A percentile compares a stretch with the other conserved stretches of the same genome.
phyloP scores from a whole-genome alignment of 495 filamentous ascomycete genomes.

The Xylaria grammica region DNA sequence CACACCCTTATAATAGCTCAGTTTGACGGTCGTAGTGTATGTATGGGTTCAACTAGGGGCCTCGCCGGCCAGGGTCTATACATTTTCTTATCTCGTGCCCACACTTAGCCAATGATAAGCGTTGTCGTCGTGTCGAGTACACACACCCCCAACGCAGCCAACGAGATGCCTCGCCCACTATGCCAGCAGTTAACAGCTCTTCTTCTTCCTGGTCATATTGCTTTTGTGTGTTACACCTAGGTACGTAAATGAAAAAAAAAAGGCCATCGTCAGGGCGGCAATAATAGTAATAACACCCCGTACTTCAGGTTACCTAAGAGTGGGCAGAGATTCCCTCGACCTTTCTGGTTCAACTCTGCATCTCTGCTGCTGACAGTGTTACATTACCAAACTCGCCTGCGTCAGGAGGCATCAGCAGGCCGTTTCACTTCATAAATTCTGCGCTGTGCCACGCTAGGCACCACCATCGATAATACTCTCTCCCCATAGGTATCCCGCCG shows the following conservation, averaged over 20 bases:
- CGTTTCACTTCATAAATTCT: constrained; percentile 17
- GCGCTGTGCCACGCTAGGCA: not conserved
- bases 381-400: constrained; percentile 6
- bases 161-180: constrained; percentile 13
- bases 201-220: not conserved
- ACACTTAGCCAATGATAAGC: constrained; percentile 5
- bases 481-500: not conserved
- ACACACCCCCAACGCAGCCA: constrained; percentile 13
- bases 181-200: not conserved
- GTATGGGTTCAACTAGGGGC: no score
- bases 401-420: constrained; percentile 14
- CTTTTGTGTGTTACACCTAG: not conserved
- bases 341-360: constrained; percentile 15
- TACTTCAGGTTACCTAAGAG: not conserved
- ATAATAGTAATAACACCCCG: not conserved
- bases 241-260: constrained; percentile 5
- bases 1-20: no score
- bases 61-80: constrained; percentile 5
- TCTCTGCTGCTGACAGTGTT: constrained; percentile 13
- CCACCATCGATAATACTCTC: not conserved
- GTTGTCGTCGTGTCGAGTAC: constrained; percentile 5
- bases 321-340: constrained; percentile 2
- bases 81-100: constrained; percentile 22
- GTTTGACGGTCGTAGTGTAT: not conserved
- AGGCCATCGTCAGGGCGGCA: not conserved